A percentile compares a stretch with the other conserved stretches of the same genome.
These are phyloP conservation scores for Ambrosiella cleistominuta DNA, from an alignment of 2,329 filamentous ascomycete species.

Conservation along the genomic window DNA sequence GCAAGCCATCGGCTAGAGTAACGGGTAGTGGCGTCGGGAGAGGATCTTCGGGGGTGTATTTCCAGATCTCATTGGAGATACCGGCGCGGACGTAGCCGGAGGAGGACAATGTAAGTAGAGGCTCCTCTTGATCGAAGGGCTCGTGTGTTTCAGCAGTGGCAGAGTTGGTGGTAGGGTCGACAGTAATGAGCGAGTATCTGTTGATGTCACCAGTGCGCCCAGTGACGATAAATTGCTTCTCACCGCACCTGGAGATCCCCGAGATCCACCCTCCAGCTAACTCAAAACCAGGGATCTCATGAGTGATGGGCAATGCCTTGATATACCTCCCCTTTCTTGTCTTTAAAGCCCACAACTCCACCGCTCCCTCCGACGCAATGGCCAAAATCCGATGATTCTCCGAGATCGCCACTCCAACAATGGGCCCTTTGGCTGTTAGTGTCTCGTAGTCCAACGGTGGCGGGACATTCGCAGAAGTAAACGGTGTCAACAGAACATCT, in stretches of 20 bases:
- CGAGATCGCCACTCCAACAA: constrained; percentile 60
- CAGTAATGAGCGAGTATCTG: neutral
- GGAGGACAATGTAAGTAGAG: constrained; percentile 2
- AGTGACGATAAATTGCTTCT: constrained; percentile 4
- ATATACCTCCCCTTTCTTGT: constrained; percentile 29
- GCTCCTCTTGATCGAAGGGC: neutral
- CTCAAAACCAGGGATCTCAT: neutral
- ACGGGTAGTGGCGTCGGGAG: neutral
- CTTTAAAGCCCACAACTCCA: constrained; percentile 56
- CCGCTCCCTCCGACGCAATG: constrained; percentile 47
- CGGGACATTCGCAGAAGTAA: constrained; percentile 69
- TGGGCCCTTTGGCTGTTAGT: constrained; percentile 41
- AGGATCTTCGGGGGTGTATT: constrained; percentile 1
- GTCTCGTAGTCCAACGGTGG: constrained; percentile 85
- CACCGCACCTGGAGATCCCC: neutral
- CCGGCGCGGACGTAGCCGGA: constrained; percentile 6
- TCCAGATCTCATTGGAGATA: constrained; percentile 6
- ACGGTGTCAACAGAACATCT: constrained; percentile 65
- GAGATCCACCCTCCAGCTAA: neutral
- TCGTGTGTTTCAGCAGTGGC: neutral
- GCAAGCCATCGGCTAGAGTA: constrained; percentile 22
- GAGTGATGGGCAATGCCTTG: constrained; percentile 15
- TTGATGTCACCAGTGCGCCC: neutral
- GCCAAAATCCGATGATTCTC: constrained; percentile 47
- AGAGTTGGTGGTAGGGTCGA: constrained; percentile 1